Base-by-base conservation (phyloP, 139 green algal genomes). In the Eudorina sp. region DNA sequence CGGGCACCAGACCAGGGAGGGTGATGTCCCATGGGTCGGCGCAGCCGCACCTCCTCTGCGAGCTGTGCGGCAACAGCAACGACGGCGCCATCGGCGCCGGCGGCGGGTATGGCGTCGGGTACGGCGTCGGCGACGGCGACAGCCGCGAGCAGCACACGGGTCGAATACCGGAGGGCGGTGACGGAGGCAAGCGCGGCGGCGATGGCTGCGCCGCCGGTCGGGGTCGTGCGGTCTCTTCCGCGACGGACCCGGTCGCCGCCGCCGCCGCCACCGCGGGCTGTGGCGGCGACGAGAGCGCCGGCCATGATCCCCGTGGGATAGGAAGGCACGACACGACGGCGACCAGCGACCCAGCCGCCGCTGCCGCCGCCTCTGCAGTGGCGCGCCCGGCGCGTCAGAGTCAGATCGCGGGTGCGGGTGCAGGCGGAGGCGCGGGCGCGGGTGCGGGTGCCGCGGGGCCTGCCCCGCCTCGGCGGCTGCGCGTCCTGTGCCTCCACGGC, bases 401-500 rank as follows among this genome's bases (percentile, higher is more conserved):
- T 13, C 13, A 58, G 51, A 58, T 25, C 13, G 13, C 51, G 13
- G 51, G 13, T 25, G 51, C 51, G 29, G 55, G 23, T 34, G 5
- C 55, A 66, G 23, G 7, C 48, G 48, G 48, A 9, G 48, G 11
- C 48, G 70, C 18, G 4, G 70, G 45, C 6, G 70, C 40, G 8
- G 70, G 23, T 25, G 41, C 40, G 19, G 38, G 8, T 55, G 70
- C 18, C 1, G 70, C 73, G 0, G 45, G 45, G 73, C 4, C 73
- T 9, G 11, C 25, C 25, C 29, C 38, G 23, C 53, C 36, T 0
- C 62, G 85, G 18, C 92, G 85, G 76, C 92, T 98, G 76, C 90
- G 91, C 16, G 92, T 99, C 19, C 90, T 99, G 31, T 98, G 96
- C 70, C 89, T 99, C 36, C 97, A 99, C 84, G 97, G 97, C 66